Evolutionary conservation across 2,329 filamentous ascomycete species (phyloP), one percentile per base, ranked within the genome.

Genomic region (Neocucurbitaria cava): DNA sequence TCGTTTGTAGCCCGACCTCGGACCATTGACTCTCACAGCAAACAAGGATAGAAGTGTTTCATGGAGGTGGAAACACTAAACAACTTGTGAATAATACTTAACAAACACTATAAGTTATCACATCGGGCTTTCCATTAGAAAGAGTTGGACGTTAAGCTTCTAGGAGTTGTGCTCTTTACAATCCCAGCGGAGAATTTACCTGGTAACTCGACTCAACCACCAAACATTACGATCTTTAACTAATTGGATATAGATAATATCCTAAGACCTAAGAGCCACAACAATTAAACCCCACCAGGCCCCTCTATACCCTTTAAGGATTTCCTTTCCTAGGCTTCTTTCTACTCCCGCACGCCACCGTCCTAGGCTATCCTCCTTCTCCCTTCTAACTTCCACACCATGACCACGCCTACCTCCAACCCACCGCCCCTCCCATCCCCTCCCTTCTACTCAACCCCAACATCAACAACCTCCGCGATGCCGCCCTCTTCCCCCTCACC

Each of bases 391-490:
- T 18, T 3, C 17, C 17, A 8, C 17, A 39, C 23, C 40, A 59
- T 59, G 56, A 41, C 52, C 24, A 43, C 24, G n/a, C n/a, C n/a
- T n/a, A n/a, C n/a, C n/a, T n/a, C 17, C 35, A 39, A 11, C 3
- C 26, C 28, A 30, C 36, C 54, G 0, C 26, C 54, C 10, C 61
- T 70, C 35, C 66, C 68, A 8, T 24, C 38, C 3, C 71, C 73
- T 1, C 75, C 75, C 9, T 77, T 77, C 69, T 67, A 67, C 58
- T 31, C 46, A 21, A 53, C 49, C 62, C 68, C 35, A 69, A 71
- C 49, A 62, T 77, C 49, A 49, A 62, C 56, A 77, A 77, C 55
- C 61, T 77, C 21, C 72, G 75, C 45, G 71, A 75, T 44, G 62
- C 71, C 23, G 64, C 68, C 46, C 50, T 69, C 51, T 50, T 51